A percentile compares a stretch with the other conserved stretches of the same genome.
Evolutionary conservation across 352 stramenopile genomes (phyloP).

Genomic region (Phytopythium oedochilum): DNA sequence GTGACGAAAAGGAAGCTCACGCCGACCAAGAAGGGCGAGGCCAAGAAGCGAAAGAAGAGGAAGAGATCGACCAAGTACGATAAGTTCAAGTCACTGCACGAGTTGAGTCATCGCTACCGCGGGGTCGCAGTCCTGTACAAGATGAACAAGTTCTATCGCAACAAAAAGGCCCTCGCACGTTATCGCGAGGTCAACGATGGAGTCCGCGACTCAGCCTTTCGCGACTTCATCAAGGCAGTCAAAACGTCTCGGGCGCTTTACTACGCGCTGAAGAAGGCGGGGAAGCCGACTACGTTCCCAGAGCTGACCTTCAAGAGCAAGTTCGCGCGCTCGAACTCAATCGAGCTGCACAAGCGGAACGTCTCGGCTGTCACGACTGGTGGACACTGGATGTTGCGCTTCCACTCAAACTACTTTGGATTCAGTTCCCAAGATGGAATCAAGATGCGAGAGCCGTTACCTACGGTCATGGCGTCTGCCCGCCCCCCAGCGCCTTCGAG

Average conservation of each 20-base stretch:
- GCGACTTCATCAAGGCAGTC: neutral
- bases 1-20: too few species aligned
- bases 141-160: neutral
- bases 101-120: neutral
- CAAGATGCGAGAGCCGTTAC: neutral
- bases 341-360: neutral
- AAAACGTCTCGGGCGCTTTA: neutral
- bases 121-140: neutral
- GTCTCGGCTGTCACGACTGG: neutral
- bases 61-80: neutral
- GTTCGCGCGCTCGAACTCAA: slow-evolving; percentile 7
- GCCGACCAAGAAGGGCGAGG: neutral
- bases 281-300: slow-evolving; percentile 10
- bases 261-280: neutral
- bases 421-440: neutral
- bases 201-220: neutral
- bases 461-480: neutral
- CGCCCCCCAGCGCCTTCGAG: neutral
- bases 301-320: slow-evolving; percentile 12
- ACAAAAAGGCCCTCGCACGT: neutral
- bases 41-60: neutral
- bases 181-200: neutral
- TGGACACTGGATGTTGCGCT: neutral
- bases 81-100: neutral
- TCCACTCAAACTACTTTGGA: neutral